Evolutionary conservation across 106 monocot species (phyloP), one percentile per base, ranked within the genome.

Genomic region (Amphibolis antarctica): DNA sequence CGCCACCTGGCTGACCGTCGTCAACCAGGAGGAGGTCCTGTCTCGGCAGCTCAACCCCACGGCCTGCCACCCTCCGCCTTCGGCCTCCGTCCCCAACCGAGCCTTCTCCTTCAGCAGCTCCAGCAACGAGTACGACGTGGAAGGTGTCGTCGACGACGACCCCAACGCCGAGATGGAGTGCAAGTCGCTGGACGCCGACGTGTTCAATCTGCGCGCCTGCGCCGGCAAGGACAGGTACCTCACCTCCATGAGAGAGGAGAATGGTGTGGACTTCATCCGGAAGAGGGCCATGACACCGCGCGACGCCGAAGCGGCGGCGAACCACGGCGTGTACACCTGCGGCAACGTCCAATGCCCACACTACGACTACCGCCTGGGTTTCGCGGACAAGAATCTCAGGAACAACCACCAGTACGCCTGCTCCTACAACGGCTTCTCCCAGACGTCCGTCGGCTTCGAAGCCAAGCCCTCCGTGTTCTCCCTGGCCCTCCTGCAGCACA

Each of bases 21-120:
- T 88, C 29, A 84, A 81, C 49, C 88, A 84, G 59, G 88, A 88
- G 64, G 87, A 87, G 76, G 76, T 75, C 6, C 31, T 69, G n/a
- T 78, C 73, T 47, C 21, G 75, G 59, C 60, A 81, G 46, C 63
- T 81, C 14, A 27, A 88, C 58, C 88, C 84, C 0, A 70, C 75
- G 21, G 78, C 76, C n/a, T 68, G 63, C 46, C 74, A 53, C 18
- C 83, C 73, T 0, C 66, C 69, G 21, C 62, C 78, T 19, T 50
- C 71, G 0, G 70, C 49, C 10, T 51, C 63, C 24, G 70, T 28
- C 19, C 53, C 53, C 47, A 61, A 71, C 25, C 66, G 75, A 26
- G 63, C 65, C 28, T 64, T 81, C 42, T 81, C 78, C 1, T 83
- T 78, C 42, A 71, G 74, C 53, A 73, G 83, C 66, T 78, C 69